Evolutionary conservation across 2,329 filamentous ascomycete species (phyloP), one percentile per base, ranked within the genome.

Genomic region (Bipolaris victoriae): DNA sequence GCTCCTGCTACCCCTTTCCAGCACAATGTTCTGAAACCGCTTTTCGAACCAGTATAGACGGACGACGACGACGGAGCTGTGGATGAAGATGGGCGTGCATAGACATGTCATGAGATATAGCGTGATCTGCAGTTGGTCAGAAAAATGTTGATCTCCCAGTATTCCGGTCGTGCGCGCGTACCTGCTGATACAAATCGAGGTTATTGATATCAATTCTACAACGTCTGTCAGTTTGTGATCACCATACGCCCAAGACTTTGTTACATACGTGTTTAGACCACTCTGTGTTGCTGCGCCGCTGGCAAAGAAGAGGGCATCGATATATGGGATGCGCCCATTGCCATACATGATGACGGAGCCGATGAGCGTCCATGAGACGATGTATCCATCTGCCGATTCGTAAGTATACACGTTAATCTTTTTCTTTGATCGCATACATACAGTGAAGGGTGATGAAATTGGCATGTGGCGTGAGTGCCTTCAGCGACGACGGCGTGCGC

Each of bases 21-120:
- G 83, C 13, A 90, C 92, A 63, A 97, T 85, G 67, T 90, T 84
- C 72, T 96, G 90, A 73, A 99, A 98, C 7, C 93, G 87, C 77
- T 96, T 97, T 77, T 99, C 93, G 73, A 99, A 99, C 94, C 94
- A 99, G 78, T 97, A 97, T 1, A 99, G 82, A 24, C 95, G 90
- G 13, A 98, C 83, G 67, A 97, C 94, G 7, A 99, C 95, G 43
- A 99, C 92, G 43, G 86, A 90, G 1, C 90, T 72, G 54, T 78
- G 75, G 48, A 78, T 78, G 57, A 77, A 76, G 56, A 78, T 78
- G 18, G 76, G 77, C n/a, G 72, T 78, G 63, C 75, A 77, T 24
- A 76, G 13, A 62, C 66, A 75, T 11, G 76, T 60, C 7, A 76
- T 64, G 18, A 78, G 49, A 62, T 76, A 71, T 15, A 78, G 64